A percentile compares a stretch with the other conserved stretches of the same genome.
These are phyloP conservation scores for Dendrobium huoshanense DNA, from an alignment of 106 monocot species.

Conservation along the genomic window DNA sequence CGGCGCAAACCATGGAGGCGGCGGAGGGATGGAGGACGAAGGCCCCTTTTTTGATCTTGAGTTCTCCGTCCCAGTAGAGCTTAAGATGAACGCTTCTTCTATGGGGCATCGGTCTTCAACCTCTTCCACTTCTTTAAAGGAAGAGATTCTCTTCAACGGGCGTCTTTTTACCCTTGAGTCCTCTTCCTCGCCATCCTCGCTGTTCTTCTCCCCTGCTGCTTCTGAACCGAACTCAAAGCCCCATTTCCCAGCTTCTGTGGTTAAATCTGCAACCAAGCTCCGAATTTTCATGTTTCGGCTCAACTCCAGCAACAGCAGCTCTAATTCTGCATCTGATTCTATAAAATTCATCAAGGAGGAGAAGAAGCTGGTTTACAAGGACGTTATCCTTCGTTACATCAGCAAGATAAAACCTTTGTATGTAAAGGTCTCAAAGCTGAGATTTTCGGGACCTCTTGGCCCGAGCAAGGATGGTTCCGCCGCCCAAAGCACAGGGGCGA, in stretches of 20 bases:
- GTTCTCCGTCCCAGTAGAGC: background rate
- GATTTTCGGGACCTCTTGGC: background rate
- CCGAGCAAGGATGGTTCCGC: background rate
- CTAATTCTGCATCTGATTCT: background rate
- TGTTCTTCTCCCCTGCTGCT: background rate
- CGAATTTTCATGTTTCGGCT: background rate
- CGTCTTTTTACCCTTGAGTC: background rate
- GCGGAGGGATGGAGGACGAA: background rate
- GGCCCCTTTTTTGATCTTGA: conserved; percentile 3
- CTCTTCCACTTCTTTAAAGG: background rate
- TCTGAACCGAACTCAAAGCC: background rate
- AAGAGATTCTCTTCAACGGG: conserved; percentile 3
- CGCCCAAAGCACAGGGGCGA: background rate
- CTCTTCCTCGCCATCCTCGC: background rate
- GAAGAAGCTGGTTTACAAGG: conserved; percentile 7
- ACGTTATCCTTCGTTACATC: conserved; percentile 32
- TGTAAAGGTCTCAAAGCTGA: conserved; percentile 22
- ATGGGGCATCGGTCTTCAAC: background rate
- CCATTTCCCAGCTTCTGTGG: background rate
- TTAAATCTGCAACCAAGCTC: conserved; percentile 3
- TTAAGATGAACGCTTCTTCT: background rate
- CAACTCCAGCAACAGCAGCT: conserved; percentile 4
- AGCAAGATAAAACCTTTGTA: conserved; percentile 49
- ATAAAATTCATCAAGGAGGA: background rate
- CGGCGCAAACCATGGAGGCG: no score